Evolutionary conservation across 805 yeast species (phyloP).

Genomic region (Candida silvicultrix): DNA sequence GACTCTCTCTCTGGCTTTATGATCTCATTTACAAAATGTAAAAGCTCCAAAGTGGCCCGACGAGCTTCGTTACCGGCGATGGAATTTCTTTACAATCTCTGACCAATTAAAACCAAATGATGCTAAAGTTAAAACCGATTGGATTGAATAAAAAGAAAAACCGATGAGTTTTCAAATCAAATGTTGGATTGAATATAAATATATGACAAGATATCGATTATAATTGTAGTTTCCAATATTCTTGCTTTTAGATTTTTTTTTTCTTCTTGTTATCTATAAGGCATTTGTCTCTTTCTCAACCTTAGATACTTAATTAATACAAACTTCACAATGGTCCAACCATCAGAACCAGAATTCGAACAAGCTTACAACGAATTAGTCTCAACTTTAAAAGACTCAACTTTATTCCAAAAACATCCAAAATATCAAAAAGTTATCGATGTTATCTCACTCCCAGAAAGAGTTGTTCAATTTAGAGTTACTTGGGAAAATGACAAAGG

Average conservation of each 20-base stretch:
- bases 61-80: background rate
- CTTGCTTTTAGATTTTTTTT: background rate
- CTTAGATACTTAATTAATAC: conserved; percentile 1
- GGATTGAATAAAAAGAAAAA: background rate
- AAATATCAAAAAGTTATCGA: conserved; percentile 83
- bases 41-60: background rate
- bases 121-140: background rate
- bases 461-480: conserved; percentile 95
- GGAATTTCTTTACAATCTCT: conserved; percentile 4
- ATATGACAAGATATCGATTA: background rate
- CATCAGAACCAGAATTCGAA: conserved; percentile 96
- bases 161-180: background rate
- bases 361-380: conserved; percentile 96
- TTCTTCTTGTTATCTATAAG: background rate
- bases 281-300: too few species aligned
- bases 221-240: background rate
- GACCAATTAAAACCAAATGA: conserved; percentile 4
- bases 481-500: conserved; percentile 97
- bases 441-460: conserved; percentile 91
- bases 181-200: background rate
- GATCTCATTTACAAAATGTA: too few species aligned
- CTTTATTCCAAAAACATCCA: conserved; percentile 84
- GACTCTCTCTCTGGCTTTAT: too few species aligned
- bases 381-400: conserved; percentile 84
- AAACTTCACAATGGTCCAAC: conserved; percentile 54